Conservation (phyloP, 106 monocot genomes). For the Dendrobium officinale region DNA sequence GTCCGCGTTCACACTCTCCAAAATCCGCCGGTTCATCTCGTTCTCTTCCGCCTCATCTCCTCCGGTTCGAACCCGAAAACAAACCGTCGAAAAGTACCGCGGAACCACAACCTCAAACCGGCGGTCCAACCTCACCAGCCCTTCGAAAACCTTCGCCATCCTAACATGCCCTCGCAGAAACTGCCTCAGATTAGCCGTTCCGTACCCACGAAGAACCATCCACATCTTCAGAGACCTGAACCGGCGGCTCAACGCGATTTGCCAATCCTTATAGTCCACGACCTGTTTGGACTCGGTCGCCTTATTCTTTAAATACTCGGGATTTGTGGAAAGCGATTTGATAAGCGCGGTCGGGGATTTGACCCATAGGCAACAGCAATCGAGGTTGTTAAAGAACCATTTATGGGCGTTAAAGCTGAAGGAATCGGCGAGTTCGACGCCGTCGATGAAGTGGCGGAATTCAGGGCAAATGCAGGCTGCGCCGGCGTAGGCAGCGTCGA, state of each 20-base stretch:
- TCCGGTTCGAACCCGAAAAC: slow-evolving; percentile 16
- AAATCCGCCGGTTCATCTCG: slow-evolving; percentile 18
- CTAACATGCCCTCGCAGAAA: slow-evolving; percentile 29
- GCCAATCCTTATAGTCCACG: slow-evolving; percentile 60
- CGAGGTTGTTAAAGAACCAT: slow-evolving; percentile 30
- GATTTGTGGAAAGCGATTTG: slow-evolving; percentile 17
- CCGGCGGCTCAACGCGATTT: slow-evolving; percentile 45
- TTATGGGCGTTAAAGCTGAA: slow-evolving; percentile 34
- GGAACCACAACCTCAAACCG: slow-evolving; percentile 57
- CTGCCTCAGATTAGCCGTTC: slow-evolving; percentile 23
- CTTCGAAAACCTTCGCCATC: slow-evolving; percentile 47
- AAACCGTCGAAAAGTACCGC: slow-evolving; percentile 33
- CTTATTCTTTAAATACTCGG: slow-evolving; percentile 48
- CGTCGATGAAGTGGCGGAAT: slow-evolving; percentile 26
- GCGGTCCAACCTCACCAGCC: slow-evolving; percentile 23
- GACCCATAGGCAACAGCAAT: slow-evolving; percentile 30
- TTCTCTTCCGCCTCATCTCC: slow-evolving; percentile 6
- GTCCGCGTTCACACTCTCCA: slow-evolving; percentile 23
- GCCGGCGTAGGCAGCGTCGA: slow-evolving; percentile 28
- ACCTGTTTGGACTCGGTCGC: slow-evolving; percentile 42
- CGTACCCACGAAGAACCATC: slow-evolving; percentile 45
- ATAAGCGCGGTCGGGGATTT: slow-evolving; percentile 10
- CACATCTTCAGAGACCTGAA: slow-evolving; percentile 42
- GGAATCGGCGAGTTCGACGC: slow-evolving; percentile 18
- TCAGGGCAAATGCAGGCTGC: slow-evolving; percentile 26